Evolutionary conservation across 192 early-diverging fungal genomes (phyloP).

Genomic region (Entomortierella beljakovae): DNA sequence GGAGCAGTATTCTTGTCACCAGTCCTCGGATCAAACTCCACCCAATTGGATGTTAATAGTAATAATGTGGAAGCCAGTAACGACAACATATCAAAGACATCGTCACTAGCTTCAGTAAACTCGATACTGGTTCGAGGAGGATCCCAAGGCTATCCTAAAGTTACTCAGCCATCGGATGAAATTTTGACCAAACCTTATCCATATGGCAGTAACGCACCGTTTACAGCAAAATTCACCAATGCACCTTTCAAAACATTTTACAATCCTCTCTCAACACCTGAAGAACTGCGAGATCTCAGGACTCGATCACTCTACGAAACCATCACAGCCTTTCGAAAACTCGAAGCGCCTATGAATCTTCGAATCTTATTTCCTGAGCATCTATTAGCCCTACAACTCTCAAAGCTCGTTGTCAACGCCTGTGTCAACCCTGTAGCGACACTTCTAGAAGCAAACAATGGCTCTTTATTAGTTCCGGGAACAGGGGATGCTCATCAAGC

Average conservation of each 20-base stretch:
- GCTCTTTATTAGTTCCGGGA: constrained; percentile 47
- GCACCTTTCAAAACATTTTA: constrained; percentile 42
- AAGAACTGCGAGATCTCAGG: constrained; percentile 13
- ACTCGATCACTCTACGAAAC: constrained; percentile 39
- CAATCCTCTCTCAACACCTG: constrained; percentile 10
- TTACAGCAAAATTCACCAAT: constrained; percentile 31
- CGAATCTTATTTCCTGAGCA: constrained; percentile 51
- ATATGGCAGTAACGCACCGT: constrained; percentile 2
- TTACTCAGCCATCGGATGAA: background rate
- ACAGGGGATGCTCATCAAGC: constrained; percentile 12
- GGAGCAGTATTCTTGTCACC: constrained; percentile 64
- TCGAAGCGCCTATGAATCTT: constrained; percentile 59
- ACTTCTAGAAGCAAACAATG: constrained; percentile 67
- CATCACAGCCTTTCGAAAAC: constrained; percentile 7
- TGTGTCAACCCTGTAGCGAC: constrained; percentile 76
- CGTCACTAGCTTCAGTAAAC: constrained; percentile 1
- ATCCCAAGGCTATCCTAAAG: too few relatives aligned
- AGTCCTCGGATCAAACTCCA: constrained; percentile 13
- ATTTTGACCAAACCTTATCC: constrained; percentile 23
- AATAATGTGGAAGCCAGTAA: too few relatives aligned
- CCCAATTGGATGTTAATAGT: too few relatives aligned
- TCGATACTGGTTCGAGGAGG: too few relatives aligned
- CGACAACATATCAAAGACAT: background rate
- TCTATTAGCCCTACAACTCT: constrained; percentile 37
- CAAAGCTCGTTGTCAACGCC: constrained; percentile 74